Percentiles rank a stretch among this genome's conserved stretches.
Conservation (phyloP, 108 stramenopile species). For the Skeletonema tropicum region DNA sequence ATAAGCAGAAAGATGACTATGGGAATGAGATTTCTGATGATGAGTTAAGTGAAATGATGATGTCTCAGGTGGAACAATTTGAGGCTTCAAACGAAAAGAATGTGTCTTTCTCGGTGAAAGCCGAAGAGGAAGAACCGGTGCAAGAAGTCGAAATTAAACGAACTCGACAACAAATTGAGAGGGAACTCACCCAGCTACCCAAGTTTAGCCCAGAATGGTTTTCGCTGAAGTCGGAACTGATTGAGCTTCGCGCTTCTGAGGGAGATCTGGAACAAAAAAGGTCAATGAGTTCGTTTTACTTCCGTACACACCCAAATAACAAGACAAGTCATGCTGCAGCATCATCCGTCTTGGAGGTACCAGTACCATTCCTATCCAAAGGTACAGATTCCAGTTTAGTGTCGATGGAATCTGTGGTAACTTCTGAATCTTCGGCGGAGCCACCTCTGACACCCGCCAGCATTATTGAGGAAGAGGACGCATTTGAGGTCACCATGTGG, state of each 20-base stretch:
- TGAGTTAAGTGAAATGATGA: not conserved
- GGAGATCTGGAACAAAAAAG: not conserved
- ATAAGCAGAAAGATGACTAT: not conserved
- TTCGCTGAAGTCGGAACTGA: not conserved
- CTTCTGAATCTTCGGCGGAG: not conserved
- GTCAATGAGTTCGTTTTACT: not conserved
- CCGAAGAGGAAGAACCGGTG: not conserved
- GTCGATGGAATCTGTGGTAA: not conserved
- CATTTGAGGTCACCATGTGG: not conserved
- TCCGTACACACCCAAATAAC: not conserved
- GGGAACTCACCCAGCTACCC: not conserved
- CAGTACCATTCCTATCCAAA: not conserved
- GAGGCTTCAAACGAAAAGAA: not conserved
- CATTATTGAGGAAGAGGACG: slow-evolving; percentile 2
- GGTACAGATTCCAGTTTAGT: not conserved
- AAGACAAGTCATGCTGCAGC: not conserved
- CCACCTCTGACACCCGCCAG: not conserved
- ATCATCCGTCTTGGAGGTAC: not conserved
- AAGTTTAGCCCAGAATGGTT: slow-evolving; percentile 3
- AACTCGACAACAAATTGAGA: not conserved
- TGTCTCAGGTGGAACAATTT: not conserved
- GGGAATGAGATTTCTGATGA: not conserved
- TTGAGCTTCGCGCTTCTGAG: not conserved
- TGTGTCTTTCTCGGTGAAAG: not conserved
- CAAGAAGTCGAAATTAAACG: not conserved